Conservation (phyloP, 2,329 filamentous ascomycete species). For the Exophiala sp. region DNA sequence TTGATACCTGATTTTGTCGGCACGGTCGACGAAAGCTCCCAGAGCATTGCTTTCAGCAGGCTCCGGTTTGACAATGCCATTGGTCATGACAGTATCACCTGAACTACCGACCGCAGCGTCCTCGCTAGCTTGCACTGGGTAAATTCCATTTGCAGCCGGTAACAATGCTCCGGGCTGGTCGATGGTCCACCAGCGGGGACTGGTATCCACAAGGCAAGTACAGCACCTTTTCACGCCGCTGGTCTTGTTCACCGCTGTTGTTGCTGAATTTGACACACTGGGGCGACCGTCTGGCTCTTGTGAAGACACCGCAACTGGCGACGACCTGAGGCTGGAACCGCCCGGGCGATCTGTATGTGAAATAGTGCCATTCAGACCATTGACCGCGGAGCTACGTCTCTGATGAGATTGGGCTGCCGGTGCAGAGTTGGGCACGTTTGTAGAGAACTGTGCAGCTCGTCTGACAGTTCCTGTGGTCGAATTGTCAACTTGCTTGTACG, state of each 20-base stretch:
- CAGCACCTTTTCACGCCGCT: conserved; percentile 34
- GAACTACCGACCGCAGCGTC: conserved; percentile 1
- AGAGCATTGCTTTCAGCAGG: conserved; percentile 27
- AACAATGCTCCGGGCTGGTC: conserved; percentile 11
- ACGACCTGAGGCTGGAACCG: conserved; percentile 28
- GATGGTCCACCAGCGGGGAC: conserved; percentile 57
- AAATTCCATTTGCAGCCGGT: conserved; percentile 12
- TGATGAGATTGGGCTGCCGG: conserved; percentile 36
- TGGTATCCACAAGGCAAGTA: conserved; percentile 38
- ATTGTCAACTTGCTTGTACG: conserved; percentile 91
- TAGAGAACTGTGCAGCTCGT: conserved; percentile 67
- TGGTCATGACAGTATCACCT: conserved; percentile 18
- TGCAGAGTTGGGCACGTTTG: conserved; percentile 35
- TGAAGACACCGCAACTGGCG: conserved; percentile 20
- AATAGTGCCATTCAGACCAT: conserved; percentile 30
- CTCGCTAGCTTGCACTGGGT: conserved; percentile 3
- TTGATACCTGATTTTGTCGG: conserved; percentile 50
- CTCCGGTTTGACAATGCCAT: conserved; percentile 28
- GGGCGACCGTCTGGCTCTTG: conserved; percentile 13
- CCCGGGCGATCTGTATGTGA: conserved; percentile 17
- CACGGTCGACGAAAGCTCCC: conserved; percentile 27
- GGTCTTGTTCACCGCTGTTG: conserved; percentile 6
- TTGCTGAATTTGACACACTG: conserved; percentile 1
- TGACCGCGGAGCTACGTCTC: conserved; percentile 54
- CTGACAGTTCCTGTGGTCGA: conserved; percentile 85